Base-by-base conservation (phyloP, 169 alveolate genomes). In the Theileria parva region DNA sequence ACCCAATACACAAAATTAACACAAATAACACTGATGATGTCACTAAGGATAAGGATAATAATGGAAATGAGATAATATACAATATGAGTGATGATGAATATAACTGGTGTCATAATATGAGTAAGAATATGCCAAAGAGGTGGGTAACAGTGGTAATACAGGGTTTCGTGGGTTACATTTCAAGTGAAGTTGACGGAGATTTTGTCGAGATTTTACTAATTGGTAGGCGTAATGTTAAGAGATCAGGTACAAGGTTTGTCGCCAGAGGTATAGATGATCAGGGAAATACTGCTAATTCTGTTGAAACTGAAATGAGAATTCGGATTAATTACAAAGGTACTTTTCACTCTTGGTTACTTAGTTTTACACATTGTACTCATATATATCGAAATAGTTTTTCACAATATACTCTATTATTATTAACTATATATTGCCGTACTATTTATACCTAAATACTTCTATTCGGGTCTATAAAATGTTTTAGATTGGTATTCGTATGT, bases 261-360 rank as follows among this genome's bases (percentile, higher is more conserved):
- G 95, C 97, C 28, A 94, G 99, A 87, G 99, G 99, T n/a, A 93
- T 97, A 6, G 98, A 97, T 75, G 97, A 90, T 27, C 89, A 94
- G 19, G 99, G 99, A 23, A 91, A 95, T 88, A 98, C 95, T 25
- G 98, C 98, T 25, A 97, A 97, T 89, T 97, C 93, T 88, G 98
- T 95, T 4, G 99, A 97, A 92, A 95, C 98, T 32, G 99, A 97
- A 86, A 89, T 93, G 64, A 88, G 95, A 23, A 75, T 95, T 32
- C 85, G 94, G 39, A 91, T 88, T 77, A 76, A 76, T 53, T 87
- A 86, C 59, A 81, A 90, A 61, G 53, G 53, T 44, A 44, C 2
- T 44, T 44, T 15, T 32, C 37, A 32, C 5, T 32, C 37, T 1
- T 32, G 37, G 5, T 2, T 32, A 32, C 37, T 32, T 32, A 32